Evolutionary conservation across 352 stramenopile genomes (phyloP).

Genomic region (Aphanomyces invadans): DNA sequence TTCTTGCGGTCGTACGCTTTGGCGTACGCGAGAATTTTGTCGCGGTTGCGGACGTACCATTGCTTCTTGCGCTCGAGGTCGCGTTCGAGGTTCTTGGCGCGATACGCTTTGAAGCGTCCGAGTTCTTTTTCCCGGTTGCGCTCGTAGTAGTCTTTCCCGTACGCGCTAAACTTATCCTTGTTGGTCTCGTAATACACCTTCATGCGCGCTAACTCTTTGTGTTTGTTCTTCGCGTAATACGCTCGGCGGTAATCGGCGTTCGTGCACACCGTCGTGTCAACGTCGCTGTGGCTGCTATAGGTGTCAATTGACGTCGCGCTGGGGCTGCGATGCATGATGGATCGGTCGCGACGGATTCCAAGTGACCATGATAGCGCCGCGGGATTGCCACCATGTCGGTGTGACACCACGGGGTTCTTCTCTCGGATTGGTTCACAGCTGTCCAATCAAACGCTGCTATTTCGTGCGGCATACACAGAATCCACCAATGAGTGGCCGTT

Average conservation of each 20-base stretch:
- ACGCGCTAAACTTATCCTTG: conserved; percentile 10
- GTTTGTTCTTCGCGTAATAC: conserved; percentile 12
- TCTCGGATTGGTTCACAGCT: not conserved
- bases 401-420: not conserved
- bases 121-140: conserved; percentile 13
- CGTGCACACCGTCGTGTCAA: not conserved
- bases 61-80: conserved; percentile 14
- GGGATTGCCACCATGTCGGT: not conserved
- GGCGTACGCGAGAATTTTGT: conserved; percentile 9
- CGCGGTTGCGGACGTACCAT: conserved; percentile 10
- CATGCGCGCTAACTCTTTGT: conserved; percentile 11
- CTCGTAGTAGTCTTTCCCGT: conserved; percentile 14
- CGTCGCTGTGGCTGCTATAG: not conserved
- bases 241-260: not conserved
- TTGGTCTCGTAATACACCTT: conserved; percentile 15
- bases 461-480: not conserved
- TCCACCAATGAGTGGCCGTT: not conserved
- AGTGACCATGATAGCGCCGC: not conserved
- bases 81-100: conserved; percentile 5
- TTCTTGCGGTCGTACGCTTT: conserved; percentile 15
- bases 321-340: no score
- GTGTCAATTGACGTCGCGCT: no score
- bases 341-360: not conserved
- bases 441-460: not conserved
- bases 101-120: conserved; percentile 7